Conservation (phyloP, 202 grass and related monocot species). For the Miscanthus sacchariflorus region DNA sequence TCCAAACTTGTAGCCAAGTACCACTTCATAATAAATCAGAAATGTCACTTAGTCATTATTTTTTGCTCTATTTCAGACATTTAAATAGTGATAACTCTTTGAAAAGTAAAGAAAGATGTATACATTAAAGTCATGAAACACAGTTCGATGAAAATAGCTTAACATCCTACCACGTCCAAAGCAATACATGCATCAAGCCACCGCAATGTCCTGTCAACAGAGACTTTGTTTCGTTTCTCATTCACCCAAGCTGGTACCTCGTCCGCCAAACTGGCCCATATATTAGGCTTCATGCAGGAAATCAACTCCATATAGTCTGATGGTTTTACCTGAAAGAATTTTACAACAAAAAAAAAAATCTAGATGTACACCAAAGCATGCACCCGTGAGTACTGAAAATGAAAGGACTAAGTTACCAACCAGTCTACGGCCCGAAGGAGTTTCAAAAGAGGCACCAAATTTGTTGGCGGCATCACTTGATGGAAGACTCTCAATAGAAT, state of each 20-base stretch:
- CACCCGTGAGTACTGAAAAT: slow-evolving; percentile 22
- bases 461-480: slow-evolving; percentile 73
- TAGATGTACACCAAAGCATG: slow-evolving; percentile 25
- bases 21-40: slow-evolving; percentile 8
- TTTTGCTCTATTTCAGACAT: background rate
- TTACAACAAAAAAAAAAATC: background rate
- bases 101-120: background rate
- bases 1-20: background rate
- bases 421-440: slow-evolving; percentile 78
- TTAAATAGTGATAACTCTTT: background rate
- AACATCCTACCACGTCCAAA: slow-evolving; percentile 59
- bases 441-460: slow-evolving; percentile 90
- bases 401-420: slow-evolving; percentile 48
- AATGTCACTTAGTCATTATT: background rate
- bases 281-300: slow-evolving; percentile 77
- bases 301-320: slow-evolving; percentile 88
- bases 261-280: slow-evolving; percentile 91
- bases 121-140: background rate
- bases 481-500: slow-evolving; percentile 86
- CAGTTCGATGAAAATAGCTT: background rate
- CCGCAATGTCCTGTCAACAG: slow-evolving; percentile 89
- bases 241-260: slow-evolving; percentile 92
- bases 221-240: slow-evolving; percentile 83
- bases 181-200: slow-evolving; percentile 93
- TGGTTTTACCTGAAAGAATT: slow-evolving; percentile 71